Evolutionary conservation across 2,329 filamentous ascomycete species (phyloP).

Genomic region (Ophiostoma angusticollis): DNA sequence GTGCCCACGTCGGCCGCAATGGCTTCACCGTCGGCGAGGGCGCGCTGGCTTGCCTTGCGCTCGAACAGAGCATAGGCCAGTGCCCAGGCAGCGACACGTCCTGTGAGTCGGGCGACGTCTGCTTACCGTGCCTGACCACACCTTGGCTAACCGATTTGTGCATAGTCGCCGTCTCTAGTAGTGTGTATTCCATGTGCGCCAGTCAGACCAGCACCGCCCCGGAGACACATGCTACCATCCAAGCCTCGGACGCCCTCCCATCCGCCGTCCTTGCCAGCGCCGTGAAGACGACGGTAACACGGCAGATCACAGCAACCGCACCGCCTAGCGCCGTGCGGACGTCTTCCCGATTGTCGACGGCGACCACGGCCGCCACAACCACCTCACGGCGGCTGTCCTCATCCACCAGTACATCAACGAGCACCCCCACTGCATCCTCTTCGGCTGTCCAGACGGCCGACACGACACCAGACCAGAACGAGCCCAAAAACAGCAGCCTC

Average conservation of each 20-base stretch:
- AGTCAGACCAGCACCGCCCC: conserved; percentile 34
- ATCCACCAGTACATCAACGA: neutral
- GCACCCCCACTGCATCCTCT: conserved; percentile 14
- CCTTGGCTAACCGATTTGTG: neutral
- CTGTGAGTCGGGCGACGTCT: conserved; percentile 26
- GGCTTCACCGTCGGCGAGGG: conserved; percentile 62
- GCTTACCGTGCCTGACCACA: neutral
- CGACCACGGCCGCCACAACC: conserved; percentile 7
- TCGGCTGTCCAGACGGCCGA: conserved; percentile 12
- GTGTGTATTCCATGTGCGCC: conserved; percentile 47
- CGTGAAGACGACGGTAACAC: conserved; percentile 6
- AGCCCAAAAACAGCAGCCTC: conserved; percentile 23
- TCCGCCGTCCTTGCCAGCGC: conserved; percentile 18
- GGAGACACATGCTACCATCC: conserved; percentile 46
- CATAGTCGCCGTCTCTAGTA: conserved; percentile 22
- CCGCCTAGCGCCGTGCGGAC: no score
- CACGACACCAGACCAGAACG: neutral
- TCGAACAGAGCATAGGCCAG: conserved; percentile 33
- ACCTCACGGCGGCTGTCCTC: conserved; percentile 3
- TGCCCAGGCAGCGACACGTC: conserved; percentile 36
- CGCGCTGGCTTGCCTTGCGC: conserved; percentile 52
- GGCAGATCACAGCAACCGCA: conserved; percentile 23
- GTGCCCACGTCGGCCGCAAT: conserved; percentile 41
- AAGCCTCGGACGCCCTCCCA: conserved; percentile 39
- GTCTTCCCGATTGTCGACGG: no score